Percentiles rank a stretch among this genome's conserved stretches.
phyloP scores from a whole-genome alignment of 1,139 yeast species.

The Nadsonia commutata region DNA sequence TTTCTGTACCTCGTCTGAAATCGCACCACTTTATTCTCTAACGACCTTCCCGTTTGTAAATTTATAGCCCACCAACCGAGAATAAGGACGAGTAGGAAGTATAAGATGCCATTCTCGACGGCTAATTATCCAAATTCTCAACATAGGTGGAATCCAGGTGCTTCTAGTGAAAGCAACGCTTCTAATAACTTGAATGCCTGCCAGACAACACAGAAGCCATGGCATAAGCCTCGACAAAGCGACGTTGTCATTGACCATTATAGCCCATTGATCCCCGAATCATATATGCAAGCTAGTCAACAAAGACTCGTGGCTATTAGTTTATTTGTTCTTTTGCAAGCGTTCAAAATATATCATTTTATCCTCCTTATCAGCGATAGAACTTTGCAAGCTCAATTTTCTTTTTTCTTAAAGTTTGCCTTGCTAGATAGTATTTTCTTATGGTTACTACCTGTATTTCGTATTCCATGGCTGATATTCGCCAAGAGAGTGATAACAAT shows the following conservation, averaged over 20 bases:
- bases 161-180: too few relatives aligned
- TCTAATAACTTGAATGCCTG: too few relatives aligned
- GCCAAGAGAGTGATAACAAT: constrained; percentile 23
- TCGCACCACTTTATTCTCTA: too few relatives aligned
- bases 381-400: constrained; percentile 35
- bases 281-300: constrained; percentile 53
- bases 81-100: too few relatives aligned
- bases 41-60: too few relatives aligned
- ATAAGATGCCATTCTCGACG: too few relatives aligned
- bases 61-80: too few relatives aligned
- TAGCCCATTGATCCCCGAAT: constrained; percentile 22
- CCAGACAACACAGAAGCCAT: constrained; percentile 4
- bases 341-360: constrained; percentile 69
- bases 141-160: too few relatives aligned
- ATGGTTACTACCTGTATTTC: constrained; percentile 55
- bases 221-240: constrained; percentile 3
- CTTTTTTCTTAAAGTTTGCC: constrained; percentile 56
- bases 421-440: constrained; percentile 57
- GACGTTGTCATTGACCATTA: not conserved
- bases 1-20: too few relatives aligned
- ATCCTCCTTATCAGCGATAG: constrained; percentile 25
- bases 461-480: constrained; percentile 59
- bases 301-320: constrained; percentile 57
- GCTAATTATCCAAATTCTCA: too few relatives aligned
- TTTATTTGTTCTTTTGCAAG: constrained; percentile 58